Conservation (phyloP, 805 yeast species). For the Komagataella pastoris region DNA sequence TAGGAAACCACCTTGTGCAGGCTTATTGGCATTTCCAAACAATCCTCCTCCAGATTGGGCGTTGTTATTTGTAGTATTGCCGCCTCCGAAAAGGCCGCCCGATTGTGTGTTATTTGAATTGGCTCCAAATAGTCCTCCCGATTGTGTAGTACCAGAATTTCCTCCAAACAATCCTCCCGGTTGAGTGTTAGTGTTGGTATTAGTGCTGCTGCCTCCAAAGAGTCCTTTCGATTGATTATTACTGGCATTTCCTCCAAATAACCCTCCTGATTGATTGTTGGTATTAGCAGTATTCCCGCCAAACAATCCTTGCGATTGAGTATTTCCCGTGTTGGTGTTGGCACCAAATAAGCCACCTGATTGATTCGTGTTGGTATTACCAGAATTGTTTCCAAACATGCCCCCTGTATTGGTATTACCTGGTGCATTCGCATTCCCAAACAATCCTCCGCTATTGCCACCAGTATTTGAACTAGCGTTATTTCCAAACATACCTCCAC, state of each 20-base stretch:
- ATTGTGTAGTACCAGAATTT: slow-evolving; percentile 4
- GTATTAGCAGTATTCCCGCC: background rate
- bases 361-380: background rate
- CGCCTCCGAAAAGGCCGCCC: slow-evolving; percentile 16
- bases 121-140: slow-evolving; percentile 17
- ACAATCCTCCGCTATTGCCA: slow-evolving; percentile 8
- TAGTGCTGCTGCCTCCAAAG: background rate
- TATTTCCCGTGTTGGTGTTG: background rate
- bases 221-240: background rate
- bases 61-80: slow-evolving; percentile 5
- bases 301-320: background rate
- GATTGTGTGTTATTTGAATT: slow-evolving; percentile 6
- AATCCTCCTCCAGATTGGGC: slow-evolving; percentile 7
- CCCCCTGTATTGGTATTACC: background rate
- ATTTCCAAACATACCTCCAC: slow-evolving; percentile 12
- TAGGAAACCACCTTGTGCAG: slow-evolving; percentile 5
- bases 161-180: background rate
- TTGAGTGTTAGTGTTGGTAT: slow-evolving; percentile 2
- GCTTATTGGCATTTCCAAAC: slow-evolving; percentile 9
- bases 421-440: slow-evolving; percentile 5
- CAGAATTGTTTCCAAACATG: background rate
- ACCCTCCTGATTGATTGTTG: background rate
- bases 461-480: slow-evolving; percentile 1
- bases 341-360: background rate
- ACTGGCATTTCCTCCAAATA: background rate